These are phyloP conservation scores for Trichoderma orchidacearum DNA, from an alignment of 495 filamentous ascomycete genomes.

Conservation along the genomic window DNA sequence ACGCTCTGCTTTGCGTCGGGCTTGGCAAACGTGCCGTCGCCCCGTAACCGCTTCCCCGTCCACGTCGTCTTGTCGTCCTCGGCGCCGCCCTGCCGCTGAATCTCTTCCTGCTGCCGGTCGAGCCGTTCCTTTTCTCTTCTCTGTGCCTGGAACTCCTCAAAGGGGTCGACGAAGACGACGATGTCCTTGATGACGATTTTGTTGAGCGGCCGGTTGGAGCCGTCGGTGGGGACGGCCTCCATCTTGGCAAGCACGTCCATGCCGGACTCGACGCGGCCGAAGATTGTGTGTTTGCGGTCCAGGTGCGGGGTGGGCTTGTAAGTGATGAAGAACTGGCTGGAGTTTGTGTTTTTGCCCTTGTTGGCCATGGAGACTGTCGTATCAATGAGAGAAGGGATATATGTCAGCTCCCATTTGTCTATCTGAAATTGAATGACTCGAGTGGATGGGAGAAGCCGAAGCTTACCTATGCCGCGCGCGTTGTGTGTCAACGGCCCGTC, in stretches of 20 bases:
- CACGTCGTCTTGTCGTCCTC: slow-evolving; percentile 81
- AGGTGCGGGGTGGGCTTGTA: slow-evolving; percentile 75
- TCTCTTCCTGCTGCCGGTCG: slow-evolving; percentile 38
- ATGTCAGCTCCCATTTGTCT: neutral
- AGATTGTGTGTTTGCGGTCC: slow-evolving; percentile 93
- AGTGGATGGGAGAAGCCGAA: neutral
- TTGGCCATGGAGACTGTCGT: slow-evolving; percentile 74
- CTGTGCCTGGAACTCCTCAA: slow-evolving; percentile 76
- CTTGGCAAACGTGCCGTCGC: slow-evolving; percentile 37
- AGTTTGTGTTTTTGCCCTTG: slow-evolving; percentile 95
- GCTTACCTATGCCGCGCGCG: slow-evolving; percentile 43
- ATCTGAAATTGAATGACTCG: neutral
- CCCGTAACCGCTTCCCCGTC: slow-evolving; percentile 74
- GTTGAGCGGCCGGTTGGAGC: slow-evolving; percentile 55
- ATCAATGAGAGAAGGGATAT: too few relatives aligned
- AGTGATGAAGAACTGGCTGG: slow-evolving; percentile 87
- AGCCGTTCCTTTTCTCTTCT: slow-evolving; percentile 35
- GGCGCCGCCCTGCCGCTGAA: slow-evolving; percentile 35
- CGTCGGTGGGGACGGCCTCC: slow-evolving; percentile 54
- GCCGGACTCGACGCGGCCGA: slow-evolving; percentile 72
- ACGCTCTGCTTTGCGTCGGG: slow-evolving; percentile 39
- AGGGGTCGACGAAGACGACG: slow-evolving; percentile 84
- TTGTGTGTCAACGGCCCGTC: slow-evolving; percentile 78
- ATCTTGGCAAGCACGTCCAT: slow-evolving; percentile 57
- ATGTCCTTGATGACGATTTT: slow-evolving; percentile 70